phyloP scores from a whole-genome alignment of 257 asterid genomes.

The Solanum neorickii region DNA sequence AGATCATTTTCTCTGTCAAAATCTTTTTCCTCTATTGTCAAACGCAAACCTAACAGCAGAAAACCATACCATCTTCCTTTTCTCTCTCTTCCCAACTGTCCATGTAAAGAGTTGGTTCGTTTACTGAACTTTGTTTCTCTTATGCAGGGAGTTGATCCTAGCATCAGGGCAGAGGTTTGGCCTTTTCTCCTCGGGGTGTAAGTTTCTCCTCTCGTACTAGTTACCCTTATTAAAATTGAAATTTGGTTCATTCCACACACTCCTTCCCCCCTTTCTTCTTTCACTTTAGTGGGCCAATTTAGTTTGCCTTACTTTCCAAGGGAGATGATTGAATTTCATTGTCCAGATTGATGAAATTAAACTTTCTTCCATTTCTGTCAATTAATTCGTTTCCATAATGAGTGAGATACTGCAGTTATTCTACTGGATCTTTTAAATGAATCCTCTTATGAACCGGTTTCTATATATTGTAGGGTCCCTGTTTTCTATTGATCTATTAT shows the following conservation, averaged over 20 bases:
- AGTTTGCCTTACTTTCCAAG: neutral
- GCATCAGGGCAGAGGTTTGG: slow-evolving; percentile 86
- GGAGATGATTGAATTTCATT: neutral
- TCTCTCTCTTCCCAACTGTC: neutral
- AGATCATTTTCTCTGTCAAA: neutral
- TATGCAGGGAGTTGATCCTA: slow-evolving; percentile 87
- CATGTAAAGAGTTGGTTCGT: neutral
- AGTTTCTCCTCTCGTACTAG: slow-evolving; percentile 8
- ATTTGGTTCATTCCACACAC: neutral
- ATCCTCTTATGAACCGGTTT: neutral
- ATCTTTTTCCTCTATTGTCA: neutral
- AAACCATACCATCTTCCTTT: neutral
- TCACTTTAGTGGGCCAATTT: neutral
- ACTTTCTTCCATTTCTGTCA: neutral
- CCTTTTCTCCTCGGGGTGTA: slow-evolving; percentile 91
- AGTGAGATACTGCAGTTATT: neutral
- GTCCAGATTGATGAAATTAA: neutral
- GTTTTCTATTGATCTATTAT: neutral
- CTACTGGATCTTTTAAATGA: neutral
- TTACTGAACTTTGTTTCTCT: neutral
- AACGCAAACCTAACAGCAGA: neutral
- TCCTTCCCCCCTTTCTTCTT: neutral
- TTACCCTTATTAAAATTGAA: neutral
- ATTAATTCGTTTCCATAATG: neutral
- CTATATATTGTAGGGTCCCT: neutral